A percentile compares a stretch with the other conserved stretches of the same genome.
These are phyloP conservation scores for Gossypium davidsonii DNA, from an alignment of 441 rosid genomes.

Conservation along the genomic window DNA sequence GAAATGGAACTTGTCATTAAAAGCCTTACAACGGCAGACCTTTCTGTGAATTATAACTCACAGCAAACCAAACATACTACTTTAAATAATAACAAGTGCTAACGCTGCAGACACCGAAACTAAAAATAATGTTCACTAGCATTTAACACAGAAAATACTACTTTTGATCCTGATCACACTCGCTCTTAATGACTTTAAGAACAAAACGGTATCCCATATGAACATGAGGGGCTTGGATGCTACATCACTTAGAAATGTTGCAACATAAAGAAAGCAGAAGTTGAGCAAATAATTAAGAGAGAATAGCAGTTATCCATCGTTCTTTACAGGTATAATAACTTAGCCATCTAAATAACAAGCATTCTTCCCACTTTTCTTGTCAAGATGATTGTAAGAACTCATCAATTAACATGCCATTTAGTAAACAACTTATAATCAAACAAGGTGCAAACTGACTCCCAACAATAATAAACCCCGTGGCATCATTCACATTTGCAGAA, in stretches of 20 bases:
- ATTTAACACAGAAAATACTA: not conserved
- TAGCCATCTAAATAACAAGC: not conserved
- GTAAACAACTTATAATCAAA: not conserved
- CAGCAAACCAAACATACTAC: not conserved
- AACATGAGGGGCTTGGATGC: not conserved
- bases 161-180: not conserved
- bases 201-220: not conserved
- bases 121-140: not conserved
- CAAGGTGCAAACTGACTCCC: slow-evolving; percentile 4
- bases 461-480: not conserved
- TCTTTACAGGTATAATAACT: not conserved
- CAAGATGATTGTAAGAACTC: not conserved
- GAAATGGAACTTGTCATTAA: slow-evolving; percentile 21
- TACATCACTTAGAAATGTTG: not conserved
- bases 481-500: not conserved
- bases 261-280: not conserved
- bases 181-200: not conserved
- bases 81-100: not conserved
- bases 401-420: not conserved
- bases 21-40: not conserved
- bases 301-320: not conserved
- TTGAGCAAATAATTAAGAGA: not conserved
- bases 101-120: not conserved
- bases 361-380: not conserved
- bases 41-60: not conserved